Conservation (phyloP, 2,329 filamentous ascomycete genomes). For the Phoma sp. region DNA sequence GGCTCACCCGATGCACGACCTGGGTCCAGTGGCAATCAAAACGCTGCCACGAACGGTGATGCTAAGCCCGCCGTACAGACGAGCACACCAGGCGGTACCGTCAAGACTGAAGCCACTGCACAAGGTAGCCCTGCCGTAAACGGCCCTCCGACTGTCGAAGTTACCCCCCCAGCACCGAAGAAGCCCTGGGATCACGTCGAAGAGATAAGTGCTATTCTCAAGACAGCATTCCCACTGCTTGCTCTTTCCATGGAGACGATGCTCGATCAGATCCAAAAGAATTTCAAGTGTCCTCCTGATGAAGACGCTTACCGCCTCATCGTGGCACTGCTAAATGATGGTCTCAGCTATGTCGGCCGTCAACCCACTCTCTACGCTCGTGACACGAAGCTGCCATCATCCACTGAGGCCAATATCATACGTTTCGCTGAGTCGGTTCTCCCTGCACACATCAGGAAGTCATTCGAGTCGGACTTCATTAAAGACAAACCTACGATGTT, state of each 20-base stretch:
- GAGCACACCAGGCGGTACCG: slow-evolving; percentile 45
- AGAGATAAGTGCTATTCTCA: slow-evolving; percentile 91
- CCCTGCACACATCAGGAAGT: slow-evolving; percentile 90
- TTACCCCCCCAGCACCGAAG: slow-evolving; percentile 55
- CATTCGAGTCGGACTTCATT: slow-evolving; percentile 98
- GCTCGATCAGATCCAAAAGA: slow-evolving; percentile 98
- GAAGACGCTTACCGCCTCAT: slow-evolving; percentile 98
- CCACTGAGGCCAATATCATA: slow-evolving; percentile 95
- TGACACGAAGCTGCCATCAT: slow-evolving; percentile 85
- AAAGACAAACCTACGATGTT: slow-evolving; percentile 94
- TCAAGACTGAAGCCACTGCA: slow-evolving; percentile 47
- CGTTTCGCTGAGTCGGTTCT: slow-evolving; percentile 96
- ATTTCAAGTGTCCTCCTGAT: slow-evolving; percentile 98
- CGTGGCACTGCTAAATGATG: slow-evolving; percentile 96
- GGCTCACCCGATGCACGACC: slow-evolving; percentile 43
- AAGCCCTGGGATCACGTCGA: slow-evolving; percentile 97
- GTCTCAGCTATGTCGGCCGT: slow-evolving; percentile 86
- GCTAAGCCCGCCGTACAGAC: slow-evolving; percentile 61
- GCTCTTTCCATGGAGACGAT: slow-evolving; percentile 99
- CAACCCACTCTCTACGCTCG: slow-evolving; percentile 85
- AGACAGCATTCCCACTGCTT: slow-evolving; percentile 94
- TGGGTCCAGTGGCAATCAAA: slow-evolving; percentile 39
- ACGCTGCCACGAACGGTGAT: slow-evolving; percentile 42
- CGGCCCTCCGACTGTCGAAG: slow-evolving; percentile 25
- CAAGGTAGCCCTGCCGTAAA: slow-evolving; percentile 42